Evolutionary conservation across 805 yeast genomes (phyloP).

Genomic region (Yarrowia divulgata): DNA sequence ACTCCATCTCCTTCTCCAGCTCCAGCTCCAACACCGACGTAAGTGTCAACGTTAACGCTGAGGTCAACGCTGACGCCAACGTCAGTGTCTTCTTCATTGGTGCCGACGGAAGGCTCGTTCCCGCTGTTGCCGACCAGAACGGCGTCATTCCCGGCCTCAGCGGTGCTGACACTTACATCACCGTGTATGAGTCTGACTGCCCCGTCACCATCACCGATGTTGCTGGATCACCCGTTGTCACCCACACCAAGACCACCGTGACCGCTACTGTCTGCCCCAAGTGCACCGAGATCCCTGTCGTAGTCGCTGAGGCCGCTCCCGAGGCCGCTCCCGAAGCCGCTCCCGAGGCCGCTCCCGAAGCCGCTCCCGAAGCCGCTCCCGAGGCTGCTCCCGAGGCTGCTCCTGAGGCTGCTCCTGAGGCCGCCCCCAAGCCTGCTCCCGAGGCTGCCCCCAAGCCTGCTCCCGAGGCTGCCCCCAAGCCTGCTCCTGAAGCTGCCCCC

Average conservation of each 20-base stretch:
- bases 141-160: not conserved
- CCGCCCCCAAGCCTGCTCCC: not conserved
- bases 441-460: not conserved
- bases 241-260: conserved; percentile 11
- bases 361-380: not conserved
- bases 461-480: too few relatives aligned
- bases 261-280: conserved; percentile 26
- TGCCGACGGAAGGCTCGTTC: not conserved
- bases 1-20: not conserved
- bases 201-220: conserved; percentile 12
- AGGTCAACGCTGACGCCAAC: not conserved
- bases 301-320: not conserved
- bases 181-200: conserved; percentile 17
- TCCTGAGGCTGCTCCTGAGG: not conserved
- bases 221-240: conserved; percentile 2
- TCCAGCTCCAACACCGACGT: too few relatives aligned
- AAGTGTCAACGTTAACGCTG: too few relatives aligned
- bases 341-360: too few relatives aligned
- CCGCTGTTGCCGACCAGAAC: not conserved
- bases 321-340: too few relatives aligned
- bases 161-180: not conserved
- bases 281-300: conserved; percentile 14
- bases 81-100: not conserved
- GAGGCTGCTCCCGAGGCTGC: not conserved
- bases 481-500: not conserved